Conservation (phyloP, 352 stramenopile genomes). For the Phytophthora constricta region DNA sequence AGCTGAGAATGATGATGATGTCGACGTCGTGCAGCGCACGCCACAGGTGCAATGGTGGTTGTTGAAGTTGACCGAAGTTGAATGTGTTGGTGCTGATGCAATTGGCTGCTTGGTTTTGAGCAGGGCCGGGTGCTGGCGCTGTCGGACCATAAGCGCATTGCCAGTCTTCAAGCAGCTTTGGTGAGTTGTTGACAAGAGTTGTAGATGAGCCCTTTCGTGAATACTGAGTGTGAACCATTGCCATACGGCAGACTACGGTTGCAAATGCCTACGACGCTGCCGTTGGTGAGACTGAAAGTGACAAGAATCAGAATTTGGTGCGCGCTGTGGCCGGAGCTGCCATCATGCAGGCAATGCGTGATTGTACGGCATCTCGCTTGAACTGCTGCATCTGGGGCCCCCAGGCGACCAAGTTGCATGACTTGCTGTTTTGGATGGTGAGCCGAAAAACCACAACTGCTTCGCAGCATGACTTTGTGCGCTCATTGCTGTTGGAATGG, state of each 20-base stretch:
- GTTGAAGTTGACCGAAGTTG: neutral
- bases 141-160: slow-evolving; percentile 70
- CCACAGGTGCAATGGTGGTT: slow-evolving; percentile 9
- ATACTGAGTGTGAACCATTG: neutral
- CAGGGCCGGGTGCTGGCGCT: slow-evolving; percentile 43
- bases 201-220: too few species aligned
- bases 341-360: slow-evolving; percentile 48
- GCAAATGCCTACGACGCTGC: slow-evolving; percentile 22
- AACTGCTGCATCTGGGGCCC: slow-evolving; percentile 67
- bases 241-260: slow-evolving; percentile 8
- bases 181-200: slow-evolving; percentile 2
- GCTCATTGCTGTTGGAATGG: slow-evolving; percentile 44
- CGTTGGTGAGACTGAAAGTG: neutral
- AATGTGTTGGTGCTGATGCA: slow-evolving; percentile 2
- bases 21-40: slow-evolving; percentile 20
- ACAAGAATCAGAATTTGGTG: slow-evolving; percentile 53
- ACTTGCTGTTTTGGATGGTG: slow-evolving; percentile 66
- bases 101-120: slow-evolving; percentile 5
- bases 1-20: slow-evolving; percentile 1
- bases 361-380: slow-evolving; percentile 48
- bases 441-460: slow-evolving; percentile 3
- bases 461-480: slow-evolving; percentile 28
- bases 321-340: slow-evolving; percentile 42
- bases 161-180: slow-evolving; percentile 54
- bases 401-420: slow-evolving; percentile 54